Percentiles rank a stretch among this genome's conserved stretches.
phyloP scores from a whole-genome alignment of 352 stramenopile genomes.

The Phytophthora constricta region DNA sequence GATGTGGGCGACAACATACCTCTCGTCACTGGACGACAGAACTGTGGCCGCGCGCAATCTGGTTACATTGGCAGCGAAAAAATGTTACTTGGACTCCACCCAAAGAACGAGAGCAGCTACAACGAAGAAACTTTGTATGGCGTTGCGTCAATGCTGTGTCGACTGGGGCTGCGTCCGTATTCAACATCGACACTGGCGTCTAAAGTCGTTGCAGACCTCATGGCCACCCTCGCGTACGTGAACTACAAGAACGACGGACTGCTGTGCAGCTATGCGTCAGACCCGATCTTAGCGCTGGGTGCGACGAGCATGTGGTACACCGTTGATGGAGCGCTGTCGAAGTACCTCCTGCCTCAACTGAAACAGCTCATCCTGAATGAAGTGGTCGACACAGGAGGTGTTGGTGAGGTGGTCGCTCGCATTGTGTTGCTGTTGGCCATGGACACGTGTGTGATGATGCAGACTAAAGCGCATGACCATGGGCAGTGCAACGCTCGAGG shows the following conservation, averaged over 20 bases:
- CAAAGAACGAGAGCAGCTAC: neutral
- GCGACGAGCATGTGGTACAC: slow-evolving; percentile 28
- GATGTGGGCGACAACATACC: slow-evolving; percentile 2
- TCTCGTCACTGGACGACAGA: neutral
- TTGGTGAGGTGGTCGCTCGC: slow-evolving; percentile 25
- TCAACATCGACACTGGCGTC: slow-evolving; percentile 26
- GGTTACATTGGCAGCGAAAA: slow-evolving; percentile 3
- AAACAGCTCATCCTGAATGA: slow-evolving; percentile 26
- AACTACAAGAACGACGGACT: slow-evolving; percentile 21
- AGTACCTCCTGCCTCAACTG: slow-evolving; percentile 26
- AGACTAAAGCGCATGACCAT: neutral
- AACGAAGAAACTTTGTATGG: slow-evolving; percentile 9
- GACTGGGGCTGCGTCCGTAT: slow-evolving; percentile 27
- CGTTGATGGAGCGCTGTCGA: slow-evolving; percentile 1
- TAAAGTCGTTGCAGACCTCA: slow-evolving; percentile 28
- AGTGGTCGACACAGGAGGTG: slow-evolving; percentile 24
- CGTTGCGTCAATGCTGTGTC: slow-evolving; percentile 29
- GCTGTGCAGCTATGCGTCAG: slow-evolving; percentile 21
- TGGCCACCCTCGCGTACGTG: slow-evolving; percentile 31
- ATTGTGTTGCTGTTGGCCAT: slow-evolving; percentile 38
- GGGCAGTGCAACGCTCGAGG: neutral
- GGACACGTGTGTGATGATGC: slow-evolving; percentile 17
- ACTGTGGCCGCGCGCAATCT: neutral
- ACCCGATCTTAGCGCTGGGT: slow-evolving; percentile 17
- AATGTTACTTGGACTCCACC: neutral